phyloP scores from a whole-genome alignment of 139 green algal species.

The Bryopsis sp. region DNA sequence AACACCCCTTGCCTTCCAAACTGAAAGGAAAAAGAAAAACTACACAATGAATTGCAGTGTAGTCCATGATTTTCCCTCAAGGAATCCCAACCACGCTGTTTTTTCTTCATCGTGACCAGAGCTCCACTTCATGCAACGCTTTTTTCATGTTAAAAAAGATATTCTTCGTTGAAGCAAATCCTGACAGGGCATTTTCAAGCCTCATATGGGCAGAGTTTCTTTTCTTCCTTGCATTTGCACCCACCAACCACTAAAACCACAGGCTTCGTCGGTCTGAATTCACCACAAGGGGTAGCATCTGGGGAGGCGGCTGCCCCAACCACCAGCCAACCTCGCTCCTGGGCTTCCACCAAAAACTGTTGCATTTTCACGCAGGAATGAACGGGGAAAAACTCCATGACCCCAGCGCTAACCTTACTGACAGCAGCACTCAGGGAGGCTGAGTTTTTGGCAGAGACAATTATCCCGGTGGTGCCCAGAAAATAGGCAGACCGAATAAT shows the following conservation, averaged over 20 bases:
- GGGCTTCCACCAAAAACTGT: not conserved
- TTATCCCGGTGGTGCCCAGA: not conserved
- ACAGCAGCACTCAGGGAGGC: not conserved
- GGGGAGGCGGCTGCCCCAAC: not conserved
- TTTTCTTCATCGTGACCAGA: too few species aligned
- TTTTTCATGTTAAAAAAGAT: too few species aligned
- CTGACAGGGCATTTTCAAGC: too few species aligned
- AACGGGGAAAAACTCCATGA: slow-evolving; percentile 7
- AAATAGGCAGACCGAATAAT: slow-evolving; percentile 3
- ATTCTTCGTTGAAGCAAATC: too few species aligned
- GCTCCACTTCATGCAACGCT: too few species aligned
- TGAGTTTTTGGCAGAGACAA: slow-evolving; percentile 5
- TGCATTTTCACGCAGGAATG: not conserved
- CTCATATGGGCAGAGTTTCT: too few species aligned
- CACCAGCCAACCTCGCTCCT: not conserved
- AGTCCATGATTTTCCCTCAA: too few species aligned
- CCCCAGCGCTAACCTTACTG: slow-evolving; percentile 11
- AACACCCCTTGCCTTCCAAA: too few species aligned
- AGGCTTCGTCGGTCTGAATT: not conserved
- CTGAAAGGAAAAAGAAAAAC: too few species aligned
- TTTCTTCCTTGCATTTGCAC: too few species aligned
- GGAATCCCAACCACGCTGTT: too few species aligned
- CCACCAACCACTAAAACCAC: slow-evolving; percentile 6
- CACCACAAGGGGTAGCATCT: not conserved
- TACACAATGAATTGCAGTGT: too few species aligned